Evolutionary conservation across 2,329 filamentous ascomycete species (phyloP).

Genomic region (Bipolaris oryzae): DNA sequence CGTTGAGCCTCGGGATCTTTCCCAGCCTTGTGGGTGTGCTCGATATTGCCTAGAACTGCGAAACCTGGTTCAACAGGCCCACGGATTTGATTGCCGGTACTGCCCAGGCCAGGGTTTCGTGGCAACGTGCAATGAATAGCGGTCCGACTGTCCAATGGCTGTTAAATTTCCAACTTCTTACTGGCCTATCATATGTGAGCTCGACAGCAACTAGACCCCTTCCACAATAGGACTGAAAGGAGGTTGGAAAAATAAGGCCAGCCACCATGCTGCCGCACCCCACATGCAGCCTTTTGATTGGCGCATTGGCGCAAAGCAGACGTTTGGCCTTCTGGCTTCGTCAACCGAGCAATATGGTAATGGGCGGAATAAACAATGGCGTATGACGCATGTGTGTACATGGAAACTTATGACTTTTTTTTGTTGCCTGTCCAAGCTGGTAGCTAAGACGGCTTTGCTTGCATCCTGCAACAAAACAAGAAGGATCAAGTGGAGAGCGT

Average conservation of each 20-base stretch:
- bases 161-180: slow-evolving; percentile 6
- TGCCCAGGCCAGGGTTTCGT: slow-evolving; percentile 3
- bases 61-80: slow-evolving; percentile 4
- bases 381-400: slow-evolving; percentile 1
- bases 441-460: slow-evolving; percentile 10
- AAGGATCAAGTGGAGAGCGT: slow-evolving; percentile 9
- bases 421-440: slow-evolving; percentile 1
- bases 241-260: slow-evolving; percentile 6
- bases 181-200: slow-evolving; percentile 1
- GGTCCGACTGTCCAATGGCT: slow-evolving; percentile 4
- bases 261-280: background rate
- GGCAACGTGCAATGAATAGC: background rate
- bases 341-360: slow-evolving; percentile 5
- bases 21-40: slow-evolving; percentile 13
- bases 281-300: slow-evolving; percentile 15
- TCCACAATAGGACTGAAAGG: slow-evolving; percentile 8
- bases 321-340: slow-evolving; percentile 8
- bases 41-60: slow-evolving; percentile 16
- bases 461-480: slow-evolving; percentile 3
- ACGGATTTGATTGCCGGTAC: slow-evolving; percentile 3
- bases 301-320: slow-evolving; percentile 7
- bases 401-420: slow-evolving; percentile 2
- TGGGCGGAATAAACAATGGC: slow-evolving; percentile 7
- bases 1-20: slow-evolving; percentile 23
- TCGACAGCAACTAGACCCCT: slow-evolving; percentile 1